Conservation (phyloP, 306 rosid species). For the Dalbergia cultrata region DNA sequence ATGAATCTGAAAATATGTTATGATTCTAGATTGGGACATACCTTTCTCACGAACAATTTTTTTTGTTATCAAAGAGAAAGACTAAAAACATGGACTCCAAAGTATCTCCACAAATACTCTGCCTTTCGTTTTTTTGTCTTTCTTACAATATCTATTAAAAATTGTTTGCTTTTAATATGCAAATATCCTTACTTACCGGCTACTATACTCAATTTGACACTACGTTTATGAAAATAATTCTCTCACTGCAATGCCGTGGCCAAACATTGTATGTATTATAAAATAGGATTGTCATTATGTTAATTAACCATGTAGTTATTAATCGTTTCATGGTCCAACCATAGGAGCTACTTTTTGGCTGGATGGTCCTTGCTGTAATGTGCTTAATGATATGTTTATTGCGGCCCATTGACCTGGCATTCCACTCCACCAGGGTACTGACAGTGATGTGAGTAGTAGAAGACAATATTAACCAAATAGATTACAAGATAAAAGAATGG, state of each 20-base stretch:
- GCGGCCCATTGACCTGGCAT: slow-evolving; percentile 71
- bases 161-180: no score
- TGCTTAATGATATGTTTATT: slow-evolving; percentile 48
- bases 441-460: slow-evolving; percentile 71
- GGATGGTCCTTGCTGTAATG: slow-evolving; percentile 37
- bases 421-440: slow-evolving; percentile 65
- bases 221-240: neutral
- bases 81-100: no score
- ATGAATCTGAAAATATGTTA: no score
- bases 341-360: slow-evolving; percentile 32
- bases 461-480: slow-evolving; percentile 62
- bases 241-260: neutral
- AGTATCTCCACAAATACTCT: no score
- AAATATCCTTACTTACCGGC: neutral
- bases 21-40: no score
- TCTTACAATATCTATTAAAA: no score
- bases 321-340: slow-evolving; percentile 37
- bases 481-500: slow-evolving; percentile 32
- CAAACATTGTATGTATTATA: slow-evolving; percentile 16
- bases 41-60: no score
- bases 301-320: slow-evolving; percentile 21
- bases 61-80: no score
- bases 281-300: slow-evolving; percentile 20
- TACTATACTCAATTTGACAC: neutral
- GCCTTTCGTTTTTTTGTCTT: no score